Evolutionary conservation across 768 basidiomycete species (phyloP), one percentile per base, ranked within the genome.

Genomic region (Amanita muscaria): DNA sequence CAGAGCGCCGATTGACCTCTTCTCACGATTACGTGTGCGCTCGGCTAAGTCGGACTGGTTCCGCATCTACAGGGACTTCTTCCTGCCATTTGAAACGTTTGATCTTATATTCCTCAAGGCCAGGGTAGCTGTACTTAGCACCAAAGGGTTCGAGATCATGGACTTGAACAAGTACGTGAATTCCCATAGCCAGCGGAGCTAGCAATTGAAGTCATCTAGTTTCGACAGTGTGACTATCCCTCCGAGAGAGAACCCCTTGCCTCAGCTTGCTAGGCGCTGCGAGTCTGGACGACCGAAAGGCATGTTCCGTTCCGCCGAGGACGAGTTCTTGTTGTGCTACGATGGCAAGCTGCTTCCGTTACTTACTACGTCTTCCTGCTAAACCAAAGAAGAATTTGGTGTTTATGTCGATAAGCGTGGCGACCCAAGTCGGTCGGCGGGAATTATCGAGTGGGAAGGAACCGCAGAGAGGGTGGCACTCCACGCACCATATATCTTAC

Each of bases 81-180:
- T 89, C 76, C 63, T 94, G 39, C 90, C 88, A 2, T 90, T 87
- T 0, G 91, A 96, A 58, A 83, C 92, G 0, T 89, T 80, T 51
- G 87, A 90, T 57, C 69, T 97, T 33, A 80, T 91, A 49, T 98
- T 97, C 74, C 68, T 97, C 46, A 92, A 93, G 59, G 86, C 87
- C 7, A 88, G 86, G 64, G 86, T 99, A 50, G 92, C 88, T 3
- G 87, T 99, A 46, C 74, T 96, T 22, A 93, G 93, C 53, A 80
- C 87, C 0, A 89, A 88, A 57, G 92, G 93, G 31, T 97, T 97
- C 55, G 93, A 97, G 62, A 94, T 97, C 55, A 97, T 98, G 90
- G 88, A 96, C 57, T 71, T 99, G 21, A 78, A 79, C 12, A 86
- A 93, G 88, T 94, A 64, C 33, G 87, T 64, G 80, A 18, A 5